These are phyloP conservation scores for Arbutus unedo DNA, from an alignment of 148 eudicot genomes.

Conservation along the genomic window DNA sequence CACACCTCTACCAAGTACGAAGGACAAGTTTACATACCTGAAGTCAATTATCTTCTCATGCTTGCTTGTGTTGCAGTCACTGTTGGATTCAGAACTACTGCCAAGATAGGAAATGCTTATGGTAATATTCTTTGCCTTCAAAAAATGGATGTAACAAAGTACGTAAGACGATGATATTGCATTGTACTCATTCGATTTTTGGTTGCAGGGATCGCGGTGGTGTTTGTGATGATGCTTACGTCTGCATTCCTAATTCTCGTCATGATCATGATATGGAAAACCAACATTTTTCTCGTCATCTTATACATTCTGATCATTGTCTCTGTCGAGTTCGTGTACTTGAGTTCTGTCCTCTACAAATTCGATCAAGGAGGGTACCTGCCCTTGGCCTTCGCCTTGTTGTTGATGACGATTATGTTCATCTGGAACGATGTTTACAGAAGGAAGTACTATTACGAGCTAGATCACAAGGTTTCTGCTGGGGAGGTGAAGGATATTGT, in stretches of 20 bases:
- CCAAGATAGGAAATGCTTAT: conserved; percentile 46
- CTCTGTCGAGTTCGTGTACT: conserved; percentile 33
- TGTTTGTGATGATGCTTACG: conserved; percentile 39
- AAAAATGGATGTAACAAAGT: neutral
- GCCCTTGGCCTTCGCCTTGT: conserved; percentile 36
- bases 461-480: conserved; percentile 36
- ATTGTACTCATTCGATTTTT: neutral
- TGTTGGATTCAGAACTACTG: conserved; percentile 39
- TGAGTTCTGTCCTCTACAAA: conserved; percentile 42
- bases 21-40: conserved; percentile 58
- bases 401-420: conserved; percentile 33
- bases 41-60: conserved; percentile 50
- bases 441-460: conserved; percentile 41
- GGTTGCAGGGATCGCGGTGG: conserved; percentile 44
- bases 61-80: conserved; percentile 42
- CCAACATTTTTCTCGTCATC: conserved; percentile 23
- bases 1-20: conserved; percentile 48
- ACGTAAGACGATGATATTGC: neutral
- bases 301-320: conserved; percentile 23
- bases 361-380: conserved; percentile 43
- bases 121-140: conserved; percentile 21
- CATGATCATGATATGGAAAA: conserved; percentile 45
- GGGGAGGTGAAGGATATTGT: conserved; percentile 20
- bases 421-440: conserved; percentile 42
- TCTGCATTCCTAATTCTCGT: conserved; percentile 33